Evolutionary conservation across 768 basidiomycete genomes (phyloP), one percentile per base, ranked within the genome.

Genomic region (Russula compacta): DNA sequence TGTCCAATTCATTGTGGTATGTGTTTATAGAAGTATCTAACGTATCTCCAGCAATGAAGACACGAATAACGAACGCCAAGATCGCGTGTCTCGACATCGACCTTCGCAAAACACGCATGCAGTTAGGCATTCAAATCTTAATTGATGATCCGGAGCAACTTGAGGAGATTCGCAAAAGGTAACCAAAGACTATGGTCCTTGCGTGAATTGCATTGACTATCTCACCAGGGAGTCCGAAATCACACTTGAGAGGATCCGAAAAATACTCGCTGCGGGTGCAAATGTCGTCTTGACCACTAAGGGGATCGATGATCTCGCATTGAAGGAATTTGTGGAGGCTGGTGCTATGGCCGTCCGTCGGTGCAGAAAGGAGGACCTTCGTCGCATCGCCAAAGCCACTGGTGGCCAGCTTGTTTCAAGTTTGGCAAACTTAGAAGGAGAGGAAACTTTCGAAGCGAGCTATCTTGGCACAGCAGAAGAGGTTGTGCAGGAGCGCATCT

Each of bases 51-150:
- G 97, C 95, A 4, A 99, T 99, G 97, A 98, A 95, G 76, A 95
- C 89, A 66, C 85, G 93, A 43, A 86, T 99, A 67, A 79, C 80
- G 6, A 87, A 86, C 67, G 97, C 97, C 21, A 98, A 98, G 76
- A 98, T 99, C 68, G 97, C 97, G 5, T 98, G 95, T 75, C 79
- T 99, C 61, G 97, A 99, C 71, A 98, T 99, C 73, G 98, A 99
- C 75, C 79, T 99, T 53, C 89, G 92, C 70, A 98, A 98, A 75
- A 78, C 89, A 42, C 86, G 97, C 43, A 98, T 99, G 97, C 95
- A 98, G 67, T 80, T 99, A 24, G 97, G 97, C 60, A 86, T 99
- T 2, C 97, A 99, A 71, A 95, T 99, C 70, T 81, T 98, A 49
- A 91, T 98, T 19, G 95, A 98, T 29, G 91, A 98, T 72, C 97